Base-by-base conservation (phyloP, 345 rosid genomes). In the Theobroma cacao region DNA sequence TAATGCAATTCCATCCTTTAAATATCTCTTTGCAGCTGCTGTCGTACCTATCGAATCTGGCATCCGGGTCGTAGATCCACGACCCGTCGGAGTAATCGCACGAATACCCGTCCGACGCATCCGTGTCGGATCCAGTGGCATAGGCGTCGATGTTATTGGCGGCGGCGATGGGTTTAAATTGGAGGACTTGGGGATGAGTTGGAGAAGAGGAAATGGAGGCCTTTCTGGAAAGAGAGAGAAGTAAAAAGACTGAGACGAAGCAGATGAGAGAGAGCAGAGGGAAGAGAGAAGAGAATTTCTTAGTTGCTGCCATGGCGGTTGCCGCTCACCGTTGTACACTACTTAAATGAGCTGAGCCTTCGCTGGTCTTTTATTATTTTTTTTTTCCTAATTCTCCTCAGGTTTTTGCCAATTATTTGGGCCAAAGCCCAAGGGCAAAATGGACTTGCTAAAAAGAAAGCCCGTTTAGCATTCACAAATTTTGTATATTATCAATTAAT, bases 1-100 rank as follows among this genome's bases (percentile, higher is more conserved):
- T 80, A 34, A 88, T 64, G 77, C 98, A 95, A 58, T 93, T 95
- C 99, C 99, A 95, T 15, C 99, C 99, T 78, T 91, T 93, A 88
- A 90, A 95, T 71, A 95, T 93, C 88, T 93, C 99, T 83, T 91
- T 95, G 55, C 99, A 95, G 45, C 84, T 84, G 28, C 83, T 72
- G 28, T 86, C 93, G 65, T 93, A 95, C 71, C 84, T 84, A 0
- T 28, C 47, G 80, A 84, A 77, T 77, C 73, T 80, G 40, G 33
- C 72, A 48, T 79, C 79, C 7, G 90, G 83, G 38, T 89, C 86
- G 90, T 92, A 86, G 87, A 93, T 84, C 98, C 98, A 95, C 0
- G 91, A 84, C 9, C 99, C 99, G 20, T 79, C 86, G 31, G 97
- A 71, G 89, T 81, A 87, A 79, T 90, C 83, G 87, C 99, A 95